Evolutionary conservation across 1,284 basidiomycete genomes (phyloP).

Genomic region (Pyrrhoderma noxium): DNA sequence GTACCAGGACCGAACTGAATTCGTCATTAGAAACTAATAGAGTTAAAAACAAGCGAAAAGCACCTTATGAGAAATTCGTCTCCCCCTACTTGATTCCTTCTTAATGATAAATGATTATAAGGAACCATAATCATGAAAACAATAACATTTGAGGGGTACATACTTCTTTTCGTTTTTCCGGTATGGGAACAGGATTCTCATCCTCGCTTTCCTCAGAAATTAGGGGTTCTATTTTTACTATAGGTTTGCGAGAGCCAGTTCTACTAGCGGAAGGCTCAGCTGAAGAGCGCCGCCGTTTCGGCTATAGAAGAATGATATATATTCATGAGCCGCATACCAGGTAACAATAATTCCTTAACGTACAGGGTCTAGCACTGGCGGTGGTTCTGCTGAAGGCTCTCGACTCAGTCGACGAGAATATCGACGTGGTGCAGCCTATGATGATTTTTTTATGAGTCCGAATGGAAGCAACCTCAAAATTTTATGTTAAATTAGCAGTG

Average conservation of each 20-base stretch:
- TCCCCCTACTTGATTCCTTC: no score
- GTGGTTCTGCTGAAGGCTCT: slow-evolving; percentile 34
- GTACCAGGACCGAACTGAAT: slow-evolving; percentile 20
- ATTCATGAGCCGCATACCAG: no score
- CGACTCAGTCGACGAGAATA: slow-evolving; percentile 46
- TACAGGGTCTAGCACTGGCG: slow-evolving; percentile 45
- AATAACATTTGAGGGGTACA: background rate
- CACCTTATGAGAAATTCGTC: slow-evolving; percentile 32
- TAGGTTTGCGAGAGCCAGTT: slow-evolving; percentile 31
- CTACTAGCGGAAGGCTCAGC: slow-evolving; percentile 60
- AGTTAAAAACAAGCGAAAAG: background rate
- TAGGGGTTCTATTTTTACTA: slow-evolving; percentile 33
- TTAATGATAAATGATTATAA: no score
- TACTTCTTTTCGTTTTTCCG: slow-evolving; percentile 11
- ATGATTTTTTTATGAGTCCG: no score
- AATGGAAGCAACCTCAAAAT: no score
- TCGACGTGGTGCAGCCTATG: slow-evolving; percentile 30
- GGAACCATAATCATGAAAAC: background rate
- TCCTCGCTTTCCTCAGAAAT: slow-evolving; percentile 73
- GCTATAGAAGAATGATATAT: slow-evolving; percentile 28
- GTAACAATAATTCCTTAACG: slow-evolving; percentile 20
- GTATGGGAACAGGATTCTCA: slow-evolving; percentile 33
- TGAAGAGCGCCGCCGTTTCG: slow-evolving; percentile 57
- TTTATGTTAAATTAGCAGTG: slow-evolving; percentile 33
- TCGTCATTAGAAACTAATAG: slow-evolving; percentile 17